These are phyloP conservation scores for Calonectria ilicicola DNA, from an alignment of 2,329 filamentous ascomycete genomes.

Conservation along the genomic window DNA sequence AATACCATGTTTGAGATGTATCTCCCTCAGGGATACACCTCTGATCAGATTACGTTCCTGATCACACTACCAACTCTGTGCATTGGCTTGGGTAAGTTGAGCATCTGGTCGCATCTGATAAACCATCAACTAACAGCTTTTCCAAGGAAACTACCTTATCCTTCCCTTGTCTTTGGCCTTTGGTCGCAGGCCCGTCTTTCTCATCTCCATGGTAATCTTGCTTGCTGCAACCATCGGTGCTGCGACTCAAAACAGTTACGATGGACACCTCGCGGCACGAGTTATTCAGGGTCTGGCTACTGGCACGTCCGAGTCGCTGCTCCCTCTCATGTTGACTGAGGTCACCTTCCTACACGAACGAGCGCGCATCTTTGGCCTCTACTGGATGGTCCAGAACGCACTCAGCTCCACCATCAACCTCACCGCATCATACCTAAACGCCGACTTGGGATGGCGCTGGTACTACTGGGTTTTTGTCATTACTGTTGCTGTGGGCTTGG, in stretches of 20 bases:
- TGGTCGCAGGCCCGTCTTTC: not conserved
- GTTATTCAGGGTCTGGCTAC: not conserved
- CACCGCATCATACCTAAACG: not conserved
- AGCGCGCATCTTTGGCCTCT: constrained; percentile 5
- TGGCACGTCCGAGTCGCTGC: constrained; percentile 9
- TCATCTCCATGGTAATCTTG: not conserved
- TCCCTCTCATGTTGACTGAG: constrained; percentile 16
- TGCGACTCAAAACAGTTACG: not conserved
- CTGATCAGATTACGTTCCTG: not conserved
- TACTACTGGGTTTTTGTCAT: constrained; percentile 22
- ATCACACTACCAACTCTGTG: not conserved
- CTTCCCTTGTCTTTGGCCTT: not conserved
- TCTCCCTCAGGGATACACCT: constrained; percentile 3
- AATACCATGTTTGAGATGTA: constrained; percentile 13
- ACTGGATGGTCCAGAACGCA: constrained; percentile 14
- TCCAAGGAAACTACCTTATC: not conserved
- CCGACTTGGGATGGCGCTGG: constrained; percentile 13
- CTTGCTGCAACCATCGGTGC: not conserved
- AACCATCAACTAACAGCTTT: not conserved
- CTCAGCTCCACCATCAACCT: constrained; percentile 16
- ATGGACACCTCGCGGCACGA: not conserved
- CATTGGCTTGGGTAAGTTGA: not conserved
- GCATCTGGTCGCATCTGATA: not conserved
- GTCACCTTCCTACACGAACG: constrained; percentile 16
- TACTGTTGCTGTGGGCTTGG: constrained; percentile 9